A percentile compares a stretch with the other conserved stretches of the same genome.
Conservation (phyloP, 169 alveolate genomes). For the Eimeria acervulina region DNA sequence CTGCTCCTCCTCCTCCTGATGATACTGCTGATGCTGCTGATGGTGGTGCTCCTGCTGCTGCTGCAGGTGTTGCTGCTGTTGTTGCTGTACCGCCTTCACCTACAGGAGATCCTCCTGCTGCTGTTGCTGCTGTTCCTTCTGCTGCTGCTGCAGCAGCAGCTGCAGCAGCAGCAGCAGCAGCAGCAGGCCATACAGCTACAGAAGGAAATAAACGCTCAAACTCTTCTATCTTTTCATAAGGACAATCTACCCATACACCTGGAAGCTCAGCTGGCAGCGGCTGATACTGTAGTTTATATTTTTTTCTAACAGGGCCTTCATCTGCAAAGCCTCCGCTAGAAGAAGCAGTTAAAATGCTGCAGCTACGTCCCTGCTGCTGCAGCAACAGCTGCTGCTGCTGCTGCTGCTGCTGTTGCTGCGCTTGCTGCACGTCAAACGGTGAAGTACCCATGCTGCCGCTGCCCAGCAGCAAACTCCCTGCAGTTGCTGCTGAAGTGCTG, state of each 20-base stretch:
- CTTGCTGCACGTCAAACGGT: background rate
- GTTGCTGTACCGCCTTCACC: too few relatives aligned
- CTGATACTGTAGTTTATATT: conserved; percentile 57
- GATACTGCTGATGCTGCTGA: too few relatives aligned
- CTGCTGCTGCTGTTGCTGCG: too few relatives aligned
- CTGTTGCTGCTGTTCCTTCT: conserved; percentile 27
- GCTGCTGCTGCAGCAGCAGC: conserved; percentile 35
- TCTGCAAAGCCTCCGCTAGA: background rate
- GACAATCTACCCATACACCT: conserved; percentile 54
- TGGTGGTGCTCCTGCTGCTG: conserved; percentile 66
- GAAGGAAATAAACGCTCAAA: conserved; percentile 75
- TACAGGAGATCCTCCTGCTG: background rate
- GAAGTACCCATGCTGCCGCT: background rate
- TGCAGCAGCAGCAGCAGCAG: background rate
- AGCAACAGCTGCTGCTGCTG: too few relatives aligned
- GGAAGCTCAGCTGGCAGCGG: conserved; percentile 69
- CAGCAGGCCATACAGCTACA: conserved; percentile 4
- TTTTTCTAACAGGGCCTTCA: background rate
- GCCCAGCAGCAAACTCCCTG: background rate
- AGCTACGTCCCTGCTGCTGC: conserved; percentile 51
- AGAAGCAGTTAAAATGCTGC: too few relatives aligned
- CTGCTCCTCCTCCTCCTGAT: too few relatives aligned
- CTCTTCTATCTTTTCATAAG: conserved; percentile 51
- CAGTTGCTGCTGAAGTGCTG: background rate
- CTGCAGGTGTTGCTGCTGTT: background rate